These are phyloP conservation scores for Solanum piurae DNA, from an alignment of 257 asterid genomes.

Conservation along the genomic window DNA sequence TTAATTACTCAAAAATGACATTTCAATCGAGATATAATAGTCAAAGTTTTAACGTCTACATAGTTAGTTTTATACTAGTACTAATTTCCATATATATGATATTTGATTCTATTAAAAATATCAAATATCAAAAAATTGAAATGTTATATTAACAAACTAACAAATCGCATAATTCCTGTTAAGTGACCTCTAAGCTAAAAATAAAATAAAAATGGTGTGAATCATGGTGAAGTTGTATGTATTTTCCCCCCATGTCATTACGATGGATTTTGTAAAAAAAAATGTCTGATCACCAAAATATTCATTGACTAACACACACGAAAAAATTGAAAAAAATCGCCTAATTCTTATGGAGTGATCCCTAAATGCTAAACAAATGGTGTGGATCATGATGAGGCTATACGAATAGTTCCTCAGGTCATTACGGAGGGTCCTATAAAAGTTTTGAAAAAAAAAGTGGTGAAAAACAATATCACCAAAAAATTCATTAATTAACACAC, in stretches of 20 bases:
- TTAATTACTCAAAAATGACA: background rate
- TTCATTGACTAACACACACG: no score
- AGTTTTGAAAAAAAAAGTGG: no score
- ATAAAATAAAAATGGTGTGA: background rate
- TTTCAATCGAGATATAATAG: no score
- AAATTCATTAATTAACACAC: background rate
- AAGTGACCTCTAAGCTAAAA: background rate
- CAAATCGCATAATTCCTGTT: background rate
- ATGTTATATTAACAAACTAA: background rate
- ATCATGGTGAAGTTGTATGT: background rate
- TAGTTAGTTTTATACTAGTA: no score
- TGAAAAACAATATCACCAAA: no score
- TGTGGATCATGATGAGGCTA: background rate
- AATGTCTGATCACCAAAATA: no score
- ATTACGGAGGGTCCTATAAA: background rate
- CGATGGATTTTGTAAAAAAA: background rate
- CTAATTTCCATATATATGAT: background rate
- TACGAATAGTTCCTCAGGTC: background rate
- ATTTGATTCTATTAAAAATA: no score
- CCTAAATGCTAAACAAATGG: background rate
- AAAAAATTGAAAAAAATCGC: background rate
- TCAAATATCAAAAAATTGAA: no score
- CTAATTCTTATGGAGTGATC: background rate
- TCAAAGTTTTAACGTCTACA: background rate
- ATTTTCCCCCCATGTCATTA: background rate